These are phyloP conservation scores for Casuarina equisetifolia DNA, from an alignment of 306 rosid species.

Conservation along the genomic window DNA sequence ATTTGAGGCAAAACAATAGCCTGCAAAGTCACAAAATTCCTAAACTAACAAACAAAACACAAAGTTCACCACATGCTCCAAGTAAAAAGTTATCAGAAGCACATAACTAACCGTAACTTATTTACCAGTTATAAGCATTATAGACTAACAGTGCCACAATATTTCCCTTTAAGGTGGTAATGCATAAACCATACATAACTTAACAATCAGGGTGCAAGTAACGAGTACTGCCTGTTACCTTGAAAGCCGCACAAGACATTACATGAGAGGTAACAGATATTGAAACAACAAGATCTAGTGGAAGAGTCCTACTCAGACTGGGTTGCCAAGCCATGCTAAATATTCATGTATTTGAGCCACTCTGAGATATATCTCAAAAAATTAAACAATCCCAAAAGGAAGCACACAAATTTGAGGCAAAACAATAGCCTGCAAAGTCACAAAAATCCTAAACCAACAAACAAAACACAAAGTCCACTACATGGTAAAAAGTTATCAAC, in stretches of 20 bases:
- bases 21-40: neutral
- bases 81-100: neutral
- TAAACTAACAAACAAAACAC: neutral
- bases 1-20: neutral
- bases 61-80: neutral
- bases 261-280: neutral
- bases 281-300: neutral
- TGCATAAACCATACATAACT: neutral
- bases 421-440: neutral
- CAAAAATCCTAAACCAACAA: neutral
- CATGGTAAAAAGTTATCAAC: neutral
- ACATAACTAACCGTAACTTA: neutral
- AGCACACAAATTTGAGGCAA: neutral
- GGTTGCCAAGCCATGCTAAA: neutral
- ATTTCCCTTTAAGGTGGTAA: neutral
- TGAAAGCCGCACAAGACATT: neutral
- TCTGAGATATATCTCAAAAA: neutral
- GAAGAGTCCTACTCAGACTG: neutral
- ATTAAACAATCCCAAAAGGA: neutral
- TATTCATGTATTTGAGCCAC: neutral
- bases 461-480: neutral
- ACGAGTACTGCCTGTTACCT: neutral
- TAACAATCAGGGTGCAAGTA: neutral
- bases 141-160: neutral
- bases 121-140: neutral